phyloP scores from a whole-genome alignment of 1,139 yeast species.

The Pneumocystis carinii region DNA sequence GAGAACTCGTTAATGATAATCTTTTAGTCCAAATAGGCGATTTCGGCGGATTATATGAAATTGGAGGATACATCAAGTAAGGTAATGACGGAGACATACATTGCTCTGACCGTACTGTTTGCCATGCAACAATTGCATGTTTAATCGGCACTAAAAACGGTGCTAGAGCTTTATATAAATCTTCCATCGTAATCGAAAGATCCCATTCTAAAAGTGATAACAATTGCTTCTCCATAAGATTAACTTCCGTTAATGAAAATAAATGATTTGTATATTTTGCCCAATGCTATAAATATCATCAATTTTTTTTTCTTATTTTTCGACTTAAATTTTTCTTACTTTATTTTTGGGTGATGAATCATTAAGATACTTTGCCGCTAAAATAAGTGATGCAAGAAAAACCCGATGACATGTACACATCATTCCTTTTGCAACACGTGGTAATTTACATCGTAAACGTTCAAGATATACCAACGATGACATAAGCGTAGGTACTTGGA shows the following conservation, averaged over 20 bases:
- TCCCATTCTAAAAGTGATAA: slow-evolving; percentile 76
- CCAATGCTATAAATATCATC: slow-evolving; percentile 46
- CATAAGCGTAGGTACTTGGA: slow-evolving; percentile 91
- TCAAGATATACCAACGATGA: slow-evolving; percentile 71
- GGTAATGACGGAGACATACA: background rate
- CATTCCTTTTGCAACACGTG: slow-evolving; percentile 83
- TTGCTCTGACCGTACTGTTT: background rate
- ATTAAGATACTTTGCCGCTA: slow-evolving; percentile 80
- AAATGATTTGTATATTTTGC: slow-evolving; percentile 77
- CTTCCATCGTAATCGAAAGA: slow-evolving; percentile 50
- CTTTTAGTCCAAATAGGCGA: background rate
- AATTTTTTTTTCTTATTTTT: no score
- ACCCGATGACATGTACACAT: slow-evolving; percentile 88
- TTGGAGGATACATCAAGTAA: background rate
- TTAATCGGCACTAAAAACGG: slow-evolving; percentile 59
- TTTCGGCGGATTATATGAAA: background rate
- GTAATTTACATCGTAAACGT: slow-evolving; percentile 59
- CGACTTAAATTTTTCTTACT: background rate
- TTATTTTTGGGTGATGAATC: slow-evolving; percentile 89
- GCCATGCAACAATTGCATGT: background rate
- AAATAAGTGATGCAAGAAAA: slow-evolving; percentile 69
- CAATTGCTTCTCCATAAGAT: slow-evolving; percentile 80
- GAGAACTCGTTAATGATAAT: slow-evolving; percentile 1
- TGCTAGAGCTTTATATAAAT: slow-evolving; percentile 50
- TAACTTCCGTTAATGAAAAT: slow-evolving; percentile 60